Conservation (phyloP, 495 filamentous ascomycete species). For the Neurospora hispaniola region DNA sequence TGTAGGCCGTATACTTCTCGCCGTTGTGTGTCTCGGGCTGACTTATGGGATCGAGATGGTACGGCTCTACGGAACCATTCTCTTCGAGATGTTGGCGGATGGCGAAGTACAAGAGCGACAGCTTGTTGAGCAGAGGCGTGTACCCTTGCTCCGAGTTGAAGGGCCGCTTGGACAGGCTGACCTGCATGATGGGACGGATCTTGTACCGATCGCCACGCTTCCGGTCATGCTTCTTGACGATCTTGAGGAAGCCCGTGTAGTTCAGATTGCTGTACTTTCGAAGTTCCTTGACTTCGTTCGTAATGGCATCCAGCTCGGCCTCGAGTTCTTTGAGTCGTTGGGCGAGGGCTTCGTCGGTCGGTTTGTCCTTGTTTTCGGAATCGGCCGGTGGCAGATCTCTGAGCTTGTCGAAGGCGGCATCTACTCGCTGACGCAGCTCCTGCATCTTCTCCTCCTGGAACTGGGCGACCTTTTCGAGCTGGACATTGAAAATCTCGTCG, state of each 20-base stretch:
- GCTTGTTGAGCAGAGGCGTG: slow-evolving; percentile 74
- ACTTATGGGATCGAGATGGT: slow-evolving; percentile 25
- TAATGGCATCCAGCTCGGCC: slow-evolving; percentile 73
- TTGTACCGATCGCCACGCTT: slow-evolving; percentile 71
- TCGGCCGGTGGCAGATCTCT: slow-evolving; percentile 40
- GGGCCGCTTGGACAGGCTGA: slow-evolving; percentile 72
- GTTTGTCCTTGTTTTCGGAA: slow-evolving; percentile 18
- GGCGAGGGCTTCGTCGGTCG: slow-evolving; percentile 34
- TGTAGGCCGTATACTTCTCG: slow-evolving; percentile 77
- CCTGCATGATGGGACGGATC: slow-evolving; percentile 80
- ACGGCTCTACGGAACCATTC: slow-evolving; percentile 15
- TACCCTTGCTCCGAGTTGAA: slow-evolving; percentile 92
- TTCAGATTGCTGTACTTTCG: slow-evolving; percentile 94
- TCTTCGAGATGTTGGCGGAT: slow-evolving; percentile 71
- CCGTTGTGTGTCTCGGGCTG: slow-evolving; percentile 38
- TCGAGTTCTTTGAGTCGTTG: slow-evolving; percentile 58
- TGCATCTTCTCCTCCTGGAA: slow-evolving; percentile 74
- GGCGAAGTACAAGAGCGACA: slow-evolving; percentile 94
- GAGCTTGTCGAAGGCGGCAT: slow-evolving; percentile 49
- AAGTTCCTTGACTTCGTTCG: slow-evolving; percentile 81
- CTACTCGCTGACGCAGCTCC: slow-evolving; percentile 57
- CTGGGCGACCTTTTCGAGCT: slow-evolving; percentile 87
- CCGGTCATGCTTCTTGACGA: slow-evolving; percentile 95
- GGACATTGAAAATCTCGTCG: slow-evolving; percentile 85
- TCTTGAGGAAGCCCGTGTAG: slow-evolving; percentile 95